These are phyloP conservation scores for Talaromyces verruculosus DNA, from an alignment of 2,329 filamentous ascomycete species.

Conservation along the genomic window DNA sequence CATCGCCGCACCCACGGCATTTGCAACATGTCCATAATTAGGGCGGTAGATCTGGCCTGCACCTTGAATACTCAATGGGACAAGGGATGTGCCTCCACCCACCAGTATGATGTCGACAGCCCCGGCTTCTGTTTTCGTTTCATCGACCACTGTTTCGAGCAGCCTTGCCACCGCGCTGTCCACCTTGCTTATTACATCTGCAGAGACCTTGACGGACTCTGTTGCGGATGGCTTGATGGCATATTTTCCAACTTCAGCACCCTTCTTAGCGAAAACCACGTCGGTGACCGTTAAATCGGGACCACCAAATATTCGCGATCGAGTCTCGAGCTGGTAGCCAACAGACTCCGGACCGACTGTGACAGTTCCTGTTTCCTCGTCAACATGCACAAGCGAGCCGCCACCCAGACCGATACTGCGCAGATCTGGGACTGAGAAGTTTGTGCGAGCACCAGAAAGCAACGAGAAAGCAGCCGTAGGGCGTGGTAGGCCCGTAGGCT, in stretches of 20 bases:
- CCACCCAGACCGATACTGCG: conserved; percentile 59
- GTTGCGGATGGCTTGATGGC: too few relatives aligned
- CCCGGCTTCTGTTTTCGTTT: conserved; percentile 56
- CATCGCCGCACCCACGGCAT: conserved; percentile 60
- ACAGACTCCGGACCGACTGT: conserved; percentile 60
- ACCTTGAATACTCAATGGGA: conserved; percentile 30
- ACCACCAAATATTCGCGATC: conserved; percentile 57
- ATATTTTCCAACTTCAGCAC: too few relatives aligned
- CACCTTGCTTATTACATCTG: not conserved
- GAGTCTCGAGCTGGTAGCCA: conserved; percentile 51
- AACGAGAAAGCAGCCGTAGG: conserved; percentile 60
- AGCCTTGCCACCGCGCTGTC: not conserved
- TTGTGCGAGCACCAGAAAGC: conserved; percentile 59
- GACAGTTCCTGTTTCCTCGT: conserved; percentile 31
- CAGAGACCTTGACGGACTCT: conserved; percentile 22
- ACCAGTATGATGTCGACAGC: conserved; percentile 55
- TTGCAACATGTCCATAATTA: conserved; percentile 51
- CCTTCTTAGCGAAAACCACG: conserved; percentile 30
- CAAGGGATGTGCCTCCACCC: conserved; percentile 56
- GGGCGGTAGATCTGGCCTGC: too few relatives aligned
- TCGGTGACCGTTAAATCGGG: conserved; percentile 55
- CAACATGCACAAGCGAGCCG: conserved; percentile 47
- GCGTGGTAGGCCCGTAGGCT: conserved; percentile 60
- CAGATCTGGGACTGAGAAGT: conserved; percentile 59
- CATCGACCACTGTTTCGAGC: conserved; percentile 51